These are phyloP conservation scores for Xylaria digitata DNA, from an alignment of 2,329 filamentous ascomycete species.

Conservation along the genomic window DNA sequence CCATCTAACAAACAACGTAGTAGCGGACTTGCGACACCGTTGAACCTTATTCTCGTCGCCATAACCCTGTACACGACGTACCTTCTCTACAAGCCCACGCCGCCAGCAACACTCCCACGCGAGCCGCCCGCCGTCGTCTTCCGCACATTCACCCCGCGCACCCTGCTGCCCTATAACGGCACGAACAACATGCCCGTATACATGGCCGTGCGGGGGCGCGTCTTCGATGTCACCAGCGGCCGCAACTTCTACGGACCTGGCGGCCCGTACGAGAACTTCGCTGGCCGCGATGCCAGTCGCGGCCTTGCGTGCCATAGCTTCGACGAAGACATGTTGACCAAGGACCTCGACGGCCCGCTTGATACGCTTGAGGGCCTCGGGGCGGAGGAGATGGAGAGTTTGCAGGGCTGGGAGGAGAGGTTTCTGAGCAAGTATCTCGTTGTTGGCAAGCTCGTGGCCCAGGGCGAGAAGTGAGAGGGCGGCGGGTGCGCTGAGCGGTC, in stretches of 20 bases:
- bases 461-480: constrained; percentile 42
- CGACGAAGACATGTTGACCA: constrained; percentile 93
- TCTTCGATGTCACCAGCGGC: constrained; percentile 90
- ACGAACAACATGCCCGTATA: constrained; percentile 79
- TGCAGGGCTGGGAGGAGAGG: constrained; percentile 91
- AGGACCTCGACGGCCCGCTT: constrained; percentile 85
- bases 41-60: constrained; percentile 70
- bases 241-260: constrained; percentile 96
- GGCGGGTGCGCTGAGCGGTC: neutral
- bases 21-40: constrained; percentile 65
- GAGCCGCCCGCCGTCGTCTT: constrained; percentile 71
- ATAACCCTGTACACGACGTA: constrained; percentile 70
- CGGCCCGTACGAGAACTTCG: constrained; percentile 95
- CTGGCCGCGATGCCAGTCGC: constrained; percentile 87
- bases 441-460: constrained; percentile 83
- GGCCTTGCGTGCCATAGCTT: constrained; percentile 93
- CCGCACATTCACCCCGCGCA: constrained; percentile 77
- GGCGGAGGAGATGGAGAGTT: constrained; percentile 80
- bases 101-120: constrained; percentile 61
- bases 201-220: constrained; percentile 87
- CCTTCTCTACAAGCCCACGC: constrained; percentile 62
- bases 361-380: constrained; percentile 80
- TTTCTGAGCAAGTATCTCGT: constrained; percentile 95
- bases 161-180: constrained; percentile 89
- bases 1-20: constrained; percentile 43